A percentile compares a stretch with the other conserved stretches of the same genome.
Evolutionary conservation across 192 early-diverging fungal genomes (phyloP).

Genomic region (Fimicolochytrium jonesii): DNA sequence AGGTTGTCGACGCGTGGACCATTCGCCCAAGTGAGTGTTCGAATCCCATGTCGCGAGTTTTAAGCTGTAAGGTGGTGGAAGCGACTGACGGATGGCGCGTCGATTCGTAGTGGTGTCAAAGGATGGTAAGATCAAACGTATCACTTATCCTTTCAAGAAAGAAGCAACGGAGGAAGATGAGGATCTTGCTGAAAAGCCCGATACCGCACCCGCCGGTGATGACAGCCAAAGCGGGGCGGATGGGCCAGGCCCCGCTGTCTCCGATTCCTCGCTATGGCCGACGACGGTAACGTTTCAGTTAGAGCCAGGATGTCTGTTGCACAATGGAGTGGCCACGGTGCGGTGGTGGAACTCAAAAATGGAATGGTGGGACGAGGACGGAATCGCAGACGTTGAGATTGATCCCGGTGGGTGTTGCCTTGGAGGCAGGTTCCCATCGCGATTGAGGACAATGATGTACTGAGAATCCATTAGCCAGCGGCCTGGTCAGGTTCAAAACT

Average conservation of each 20-base stretch:
- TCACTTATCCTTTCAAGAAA: constrained; percentile 51
- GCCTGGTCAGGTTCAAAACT: constrained; percentile 42
- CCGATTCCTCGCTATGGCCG: constrained; percentile 41
- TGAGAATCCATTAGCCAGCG: constrained; percentile 23
- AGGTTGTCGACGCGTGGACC: constrained; percentile 38
- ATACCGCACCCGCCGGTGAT: too few species aligned
- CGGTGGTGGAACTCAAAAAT: constrained; percentile 40
- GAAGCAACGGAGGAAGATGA: constrained; percentile 31
- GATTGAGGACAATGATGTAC: too few species aligned
- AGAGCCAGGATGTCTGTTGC: constrained; percentile 26
- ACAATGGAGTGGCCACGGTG: constrained; percentile 37
- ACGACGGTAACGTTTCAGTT: constrained; percentile 37
- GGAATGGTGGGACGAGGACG: constrained; percentile 43
- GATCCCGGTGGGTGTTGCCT: constrained; percentile 32
- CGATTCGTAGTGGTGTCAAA: constrained; percentile 36
- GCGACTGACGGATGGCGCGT: too few species aligned
- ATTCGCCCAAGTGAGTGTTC: constrained; percentile 41
- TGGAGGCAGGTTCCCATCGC: neutral
- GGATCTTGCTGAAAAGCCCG: too few species aligned
- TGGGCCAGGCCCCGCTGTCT: neutral
- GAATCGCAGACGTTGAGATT: constrained; percentile 47
- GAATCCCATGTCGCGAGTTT: too few species aligned
- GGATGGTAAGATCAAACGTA: constrained; percentile 33
- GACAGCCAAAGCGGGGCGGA: neutral
- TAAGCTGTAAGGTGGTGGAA: too few species aligned